phyloP scores from a whole-genome alignment of 306 rosid genomes.

The Medicago lupulina region DNA sequence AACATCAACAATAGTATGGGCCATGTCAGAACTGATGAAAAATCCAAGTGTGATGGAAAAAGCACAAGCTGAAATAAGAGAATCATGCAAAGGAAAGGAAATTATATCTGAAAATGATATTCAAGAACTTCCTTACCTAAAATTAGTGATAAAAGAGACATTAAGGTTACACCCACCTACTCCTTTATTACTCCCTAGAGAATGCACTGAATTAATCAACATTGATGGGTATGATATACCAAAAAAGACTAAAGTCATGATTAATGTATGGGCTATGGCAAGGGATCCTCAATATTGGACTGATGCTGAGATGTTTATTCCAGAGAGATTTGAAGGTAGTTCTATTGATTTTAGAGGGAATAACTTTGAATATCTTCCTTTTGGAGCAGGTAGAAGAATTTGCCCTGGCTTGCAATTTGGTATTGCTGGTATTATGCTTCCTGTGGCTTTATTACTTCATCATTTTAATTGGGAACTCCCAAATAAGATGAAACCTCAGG shows the following conservation, averaged over 20 bases:
- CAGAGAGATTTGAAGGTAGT: constrained; percentile 17
- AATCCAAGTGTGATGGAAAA: constrained; percentile 1
- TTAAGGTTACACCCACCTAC: neutral
- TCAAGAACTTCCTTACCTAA: neutral
- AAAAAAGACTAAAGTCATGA: neutral
- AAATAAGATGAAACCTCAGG: neutral
- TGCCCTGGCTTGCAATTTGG: constrained; percentile 16
- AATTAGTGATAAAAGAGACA: constrained; percentile 1
- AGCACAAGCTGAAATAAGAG: neutral
- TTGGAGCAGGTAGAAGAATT: constrained; percentile 18
- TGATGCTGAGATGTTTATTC: constrained; percentile 16
- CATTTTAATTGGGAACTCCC: constrained; percentile 4
- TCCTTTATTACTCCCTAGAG: constrained; percentile 22
- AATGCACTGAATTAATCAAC: neutral
- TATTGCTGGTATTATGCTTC: neutral
- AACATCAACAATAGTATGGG: constrained; percentile 14
- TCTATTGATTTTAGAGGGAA: neutral
- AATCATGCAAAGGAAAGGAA: neutral
- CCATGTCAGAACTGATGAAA: neutral
- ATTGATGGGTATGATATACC: constrained; percentile 2
- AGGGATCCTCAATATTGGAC: constrained; percentile 44
- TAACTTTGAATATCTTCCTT: constrained; percentile 5
- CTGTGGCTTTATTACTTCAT: neutral
- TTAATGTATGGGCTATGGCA: constrained; percentile 5
- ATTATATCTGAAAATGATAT: neutral